A percentile compares a stretch with the other conserved stretches of the same genome.
These are phyloP conservation scores for Dunaliella primolecta DNA, from an alignment of 139 green algal species.

Conservation along the genomic window DNA sequence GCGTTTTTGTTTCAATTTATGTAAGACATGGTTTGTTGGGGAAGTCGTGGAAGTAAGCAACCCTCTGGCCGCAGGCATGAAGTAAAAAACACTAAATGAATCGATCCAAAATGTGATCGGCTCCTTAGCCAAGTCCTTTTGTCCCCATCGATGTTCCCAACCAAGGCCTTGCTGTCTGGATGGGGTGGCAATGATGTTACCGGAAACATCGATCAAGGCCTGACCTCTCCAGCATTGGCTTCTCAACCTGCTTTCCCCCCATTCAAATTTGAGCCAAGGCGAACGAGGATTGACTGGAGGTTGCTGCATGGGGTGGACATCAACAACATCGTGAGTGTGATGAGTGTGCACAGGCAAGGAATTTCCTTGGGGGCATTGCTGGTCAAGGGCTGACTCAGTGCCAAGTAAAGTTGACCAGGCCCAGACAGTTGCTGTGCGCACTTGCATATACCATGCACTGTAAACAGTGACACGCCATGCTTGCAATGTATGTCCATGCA, in stretches of 20 bases:
- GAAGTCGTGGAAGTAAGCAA: no score
- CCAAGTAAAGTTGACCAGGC: neutral
- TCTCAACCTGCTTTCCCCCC: slow-evolving; percentile 28
- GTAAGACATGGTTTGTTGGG: no score
- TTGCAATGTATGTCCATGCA: neutral
- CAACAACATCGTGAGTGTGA: slow-evolving; percentile 42
- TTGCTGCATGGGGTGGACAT: slow-evolving; percentile 62
- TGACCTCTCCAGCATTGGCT: neutral
- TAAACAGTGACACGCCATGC: neutral
- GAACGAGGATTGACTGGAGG: slow-evolving; percentile 62
- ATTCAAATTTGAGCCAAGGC: slow-evolving; percentile 55
- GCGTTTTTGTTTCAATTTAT: no score
- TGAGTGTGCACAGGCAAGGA: neutral
- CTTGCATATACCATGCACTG: neutral
- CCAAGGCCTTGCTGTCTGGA: neutral
- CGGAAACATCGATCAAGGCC: neutral
- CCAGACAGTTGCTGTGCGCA: neutral
- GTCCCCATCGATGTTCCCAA: no score
- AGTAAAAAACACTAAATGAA: no score
- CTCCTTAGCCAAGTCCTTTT: no score
- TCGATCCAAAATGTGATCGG: no score
- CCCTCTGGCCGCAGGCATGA: no score
- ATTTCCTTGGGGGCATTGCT: no score
- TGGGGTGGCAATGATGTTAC: neutral
- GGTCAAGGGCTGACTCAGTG: neutral